A percentile compares a stretch with the other conserved stretches of the same genome.
phyloP scores from a whole-genome alignment of 2,329 filamentous ascomycete genomes.

The Paecilomyces sp. region DNA sequence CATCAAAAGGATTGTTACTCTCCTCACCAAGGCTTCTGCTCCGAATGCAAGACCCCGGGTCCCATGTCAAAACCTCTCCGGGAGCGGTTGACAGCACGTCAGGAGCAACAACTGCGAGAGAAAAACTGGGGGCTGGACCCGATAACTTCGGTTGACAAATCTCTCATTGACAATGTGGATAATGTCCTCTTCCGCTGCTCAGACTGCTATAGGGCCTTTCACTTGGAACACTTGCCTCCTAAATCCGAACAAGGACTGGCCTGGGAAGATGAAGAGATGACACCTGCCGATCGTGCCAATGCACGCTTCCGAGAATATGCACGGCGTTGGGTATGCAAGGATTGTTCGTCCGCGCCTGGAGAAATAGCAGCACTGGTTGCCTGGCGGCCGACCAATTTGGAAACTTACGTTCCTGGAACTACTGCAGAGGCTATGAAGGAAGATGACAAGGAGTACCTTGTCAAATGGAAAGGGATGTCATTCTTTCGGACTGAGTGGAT shows the following conservation, averaged over 20 bases:
- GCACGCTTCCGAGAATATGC: conserved; percentile 67
- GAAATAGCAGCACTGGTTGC: conserved; percentile 77
- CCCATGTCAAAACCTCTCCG: conserved; percentile 69
- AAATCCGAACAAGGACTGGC: conserved; percentile 10
- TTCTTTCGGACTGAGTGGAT: conserved; percentile 83
- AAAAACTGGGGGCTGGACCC: conserved; percentile 77
- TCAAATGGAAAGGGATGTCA: conserved; percentile 78
- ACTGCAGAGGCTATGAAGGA: conserved; percentile 54
- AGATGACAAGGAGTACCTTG: conserved; percentile 81
- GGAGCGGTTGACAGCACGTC: conserved; percentile 60
- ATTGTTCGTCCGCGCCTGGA: conserved; percentile 58
- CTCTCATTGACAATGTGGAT: conserved; percentile 65
- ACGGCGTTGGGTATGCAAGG: conserved; percentile 68
- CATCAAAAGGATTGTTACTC: conserved; percentile 61
- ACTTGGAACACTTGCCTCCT: conserved; percentile 72
- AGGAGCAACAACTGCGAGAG: conserved; percentile 76
- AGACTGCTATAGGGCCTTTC: conserved; percentile 69
- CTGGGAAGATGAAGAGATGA: conserved; percentile 3
- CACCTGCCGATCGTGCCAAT: conserved; percentile 38
- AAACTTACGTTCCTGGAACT: conserved; percentile 48
- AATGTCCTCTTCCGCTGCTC: conserved; percentile 79
- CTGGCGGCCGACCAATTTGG: conserved; percentile 67
- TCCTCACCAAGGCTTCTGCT: conserved; percentile 66
- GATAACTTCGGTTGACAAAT: conserved; percentile 53
- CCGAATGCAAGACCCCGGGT: conserved; percentile 60